Evolutionary conservation across 495 filamentous ascomycete genomes (phyloP).

Genomic region (Tuber calosporum): DNA sequence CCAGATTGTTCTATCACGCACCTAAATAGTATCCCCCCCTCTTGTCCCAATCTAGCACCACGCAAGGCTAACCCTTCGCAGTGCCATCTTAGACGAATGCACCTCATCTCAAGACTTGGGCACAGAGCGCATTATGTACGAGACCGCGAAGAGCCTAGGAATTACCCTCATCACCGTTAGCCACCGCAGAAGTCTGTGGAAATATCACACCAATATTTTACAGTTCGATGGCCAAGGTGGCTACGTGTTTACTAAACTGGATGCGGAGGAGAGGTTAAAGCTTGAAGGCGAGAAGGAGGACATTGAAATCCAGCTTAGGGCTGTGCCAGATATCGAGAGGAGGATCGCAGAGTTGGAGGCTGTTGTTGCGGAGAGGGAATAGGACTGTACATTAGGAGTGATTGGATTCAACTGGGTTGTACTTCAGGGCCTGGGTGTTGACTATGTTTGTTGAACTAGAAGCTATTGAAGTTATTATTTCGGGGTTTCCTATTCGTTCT

Average conservation of each 20-base stretch:
- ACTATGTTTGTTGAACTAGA: not conserved
- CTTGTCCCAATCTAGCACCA: not conserved
- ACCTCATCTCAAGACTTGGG: slow-evolving; percentile 88
- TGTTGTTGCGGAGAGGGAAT: slow-evolving; percentile 32
- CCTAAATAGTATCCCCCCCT: slow-evolving; percentile 55
- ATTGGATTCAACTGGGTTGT: slow-evolving; percentile 11
- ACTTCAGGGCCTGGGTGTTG: not conserved
- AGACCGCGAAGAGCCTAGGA: slow-evolving; percentile 80
- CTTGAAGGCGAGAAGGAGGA: slow-evolving; percentile 98
- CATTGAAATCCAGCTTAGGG: slow-evolving; percentile 71
- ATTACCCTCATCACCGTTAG: slow-evolving; percentile 95
- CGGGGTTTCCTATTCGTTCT: slow-evolving; percentile 7
- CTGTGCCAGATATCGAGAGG: slow-evolving; percentile 79
- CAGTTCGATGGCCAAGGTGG: slow-evolving; percentile 94
- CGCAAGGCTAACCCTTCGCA: slow-evolving; percentile 25
- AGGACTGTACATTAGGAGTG: slow-evolving; percentile 10
- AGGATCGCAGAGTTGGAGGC: slow-evolving; percentile 65
- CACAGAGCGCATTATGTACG: slow-evolving; percentile 93
- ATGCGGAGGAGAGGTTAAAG: slow-evolving; percentile 75
- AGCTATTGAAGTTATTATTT: not conserved
- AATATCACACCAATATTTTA: slow-evolving; percentile 85
- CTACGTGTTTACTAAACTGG: slow-evolving; percentile 82
- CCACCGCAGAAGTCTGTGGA: slow-evolving; percentile 86
- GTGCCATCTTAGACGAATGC: slow-evolving; percentile 93
- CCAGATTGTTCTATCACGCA: slow-evolving; percentile 86